A percentile compares a stretch with the other conserved stretches of the same genome.
Conservation (phyloP, 371 early-diverging fungal genomes). For the Rozella allomycis region DNA sequence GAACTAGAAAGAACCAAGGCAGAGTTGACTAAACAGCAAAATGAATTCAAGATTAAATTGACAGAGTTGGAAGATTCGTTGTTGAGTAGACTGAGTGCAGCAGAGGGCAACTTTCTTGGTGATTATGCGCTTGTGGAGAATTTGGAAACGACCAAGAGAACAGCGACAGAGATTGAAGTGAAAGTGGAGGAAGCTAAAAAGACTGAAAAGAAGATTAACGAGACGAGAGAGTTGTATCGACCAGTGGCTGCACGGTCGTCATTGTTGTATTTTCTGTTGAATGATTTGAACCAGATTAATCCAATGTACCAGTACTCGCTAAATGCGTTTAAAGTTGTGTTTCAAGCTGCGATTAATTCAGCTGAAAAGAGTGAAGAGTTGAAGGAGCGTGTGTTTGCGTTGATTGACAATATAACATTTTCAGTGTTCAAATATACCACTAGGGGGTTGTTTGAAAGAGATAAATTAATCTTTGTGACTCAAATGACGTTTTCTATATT, state of each 20-base stretch:
- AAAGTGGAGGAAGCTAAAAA: constrained; percentile 37
- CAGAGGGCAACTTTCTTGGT: constrained; percentile 37
- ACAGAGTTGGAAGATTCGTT: constrained; percentile 36
- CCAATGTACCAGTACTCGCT: constrained; percentile 31
- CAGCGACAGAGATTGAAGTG: constrained; percentile 36
- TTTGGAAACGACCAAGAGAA: constrained; percentile 33
- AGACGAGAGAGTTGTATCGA: constrained; percentile 35
- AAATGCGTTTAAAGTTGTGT: constrained; percentile 37
- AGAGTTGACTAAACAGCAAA: constrained; percentile 37
- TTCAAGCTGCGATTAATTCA: constrained; percentile 28
- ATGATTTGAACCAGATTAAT: constrained; percentile 37
- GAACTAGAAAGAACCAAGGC: constrained; percentile 36
- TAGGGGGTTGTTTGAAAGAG: constrained; percentile 35
- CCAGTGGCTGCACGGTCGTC: constrained; percentile 37
- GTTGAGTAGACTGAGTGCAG: constrained; percentile 26
- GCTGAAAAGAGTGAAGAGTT: constrained; percentile 34
- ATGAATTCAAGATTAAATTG: constrained; percentile 38
- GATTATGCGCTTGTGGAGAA: constrained; percentile 39
- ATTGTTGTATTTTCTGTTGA: constrained; percentile 33
- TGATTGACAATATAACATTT: constrained; percentile 35
- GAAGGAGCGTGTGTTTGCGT: constrained; percentile 28
- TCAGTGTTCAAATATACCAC: constrained; percentile 32
- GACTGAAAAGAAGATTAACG: constrained; percentile 41
- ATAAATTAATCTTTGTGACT: constrained; percentile 34
- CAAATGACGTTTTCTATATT: constrained; percentile 41